Conservation (phyloP, 2,329 filamentous ascomycete genomes). For the Rutstroemia sp. region DNA sequence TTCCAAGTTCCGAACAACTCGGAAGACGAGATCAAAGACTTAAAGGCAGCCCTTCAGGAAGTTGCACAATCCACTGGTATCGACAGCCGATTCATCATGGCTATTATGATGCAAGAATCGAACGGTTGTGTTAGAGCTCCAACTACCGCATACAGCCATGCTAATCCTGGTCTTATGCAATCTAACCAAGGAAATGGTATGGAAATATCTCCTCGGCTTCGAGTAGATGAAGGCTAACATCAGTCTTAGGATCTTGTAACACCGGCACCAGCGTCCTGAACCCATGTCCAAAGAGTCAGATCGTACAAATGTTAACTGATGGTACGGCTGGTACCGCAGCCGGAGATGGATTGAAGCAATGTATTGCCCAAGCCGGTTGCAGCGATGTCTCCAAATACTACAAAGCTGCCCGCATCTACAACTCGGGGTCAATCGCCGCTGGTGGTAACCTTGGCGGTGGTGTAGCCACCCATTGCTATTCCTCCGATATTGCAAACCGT, state of each 20-base stretch:
- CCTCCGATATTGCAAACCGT: conserved; percentile 22
- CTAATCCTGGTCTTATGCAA: conserved; percentile 26
- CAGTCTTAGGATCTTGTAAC: conserved; percentile 12
- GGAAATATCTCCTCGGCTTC: not conserved
- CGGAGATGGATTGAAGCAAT: conserved; percentile 24
- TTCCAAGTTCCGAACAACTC: conserved; percentile 5
- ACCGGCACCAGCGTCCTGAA: conserved; percentile 11
- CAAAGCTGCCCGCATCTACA: conserved; percentile 35
- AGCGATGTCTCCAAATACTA: conserved; percentile 28
- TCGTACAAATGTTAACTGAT: conserved; percentile 28
- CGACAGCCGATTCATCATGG: conserved; percentile 27
- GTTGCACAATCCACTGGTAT: conserved; percentile 9
- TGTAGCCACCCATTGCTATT: conserved; percentile 21
- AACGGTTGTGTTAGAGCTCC: conserved; percentile 22
- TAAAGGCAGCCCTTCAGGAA: conserved; percentile 9
- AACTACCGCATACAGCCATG: conserved; percentile 9
- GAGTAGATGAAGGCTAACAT: not conserved
- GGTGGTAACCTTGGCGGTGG: conserved; percentile 28
- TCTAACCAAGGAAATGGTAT: conserved; percentile 10
- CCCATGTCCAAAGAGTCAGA: conserved; percentile 14
- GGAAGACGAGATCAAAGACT: conserved; percentile 10
- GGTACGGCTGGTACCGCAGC: conserved; percentile 24
- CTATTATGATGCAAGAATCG: conserved; percentile 30
- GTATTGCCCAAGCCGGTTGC: conserved; percentile 16
- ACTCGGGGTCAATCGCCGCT: conserved; percentile 32